Evolutionary conservation across 441 rosid species (phyloP), one percentile per base, ranked within the genome.

Genomic region (Corymbia citriodora): DNA sequence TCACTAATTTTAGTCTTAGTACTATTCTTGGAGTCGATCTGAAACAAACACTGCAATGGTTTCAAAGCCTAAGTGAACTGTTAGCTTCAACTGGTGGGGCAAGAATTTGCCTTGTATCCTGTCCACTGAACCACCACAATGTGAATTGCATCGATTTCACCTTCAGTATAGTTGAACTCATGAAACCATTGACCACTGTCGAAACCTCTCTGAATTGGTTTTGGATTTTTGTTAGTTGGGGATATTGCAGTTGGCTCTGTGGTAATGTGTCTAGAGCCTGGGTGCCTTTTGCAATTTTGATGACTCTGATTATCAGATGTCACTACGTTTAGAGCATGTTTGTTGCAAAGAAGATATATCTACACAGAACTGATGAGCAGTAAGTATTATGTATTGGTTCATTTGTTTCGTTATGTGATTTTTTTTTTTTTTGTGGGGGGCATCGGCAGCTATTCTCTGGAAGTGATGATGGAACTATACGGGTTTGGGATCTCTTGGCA

Each of bases 401-500:
- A 33, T 52, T 87, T n/a, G 63, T 87, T 52, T n/a, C 48, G 53
- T n/a, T 25, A 14, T 87, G 52, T 87, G 50, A 23, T 11, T 59
- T 55, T 11, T 53, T 12, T 87, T 18, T 52, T 86, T 87, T 19
- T 85, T 27, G 63, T 17, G 33, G 21, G 40, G 88, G 48, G 3
- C 10, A 49, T 83, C 53, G 33, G 87, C 74, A 98, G 99, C 97
- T 98, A 88, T 92, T 97, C 90, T 96, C 99, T 88, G 99, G 96
- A 92, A 95, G 99, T 89, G 99, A 96, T 93, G 99, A 98, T 95
- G 94, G 98, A 87, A 94, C 97, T 31, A 92, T 97, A 91, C 95
- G 98, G 89, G 97, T 95, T 63, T 98, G 99, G 99, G 96, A 98
- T 94, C 96, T 98, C 91, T 49, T 92, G 89, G 91, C 94, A n/a